Evolutionary conservation across 139 green algal genomes (phyloP).

Genomic region (Parachlorella kessleri): DNA sequence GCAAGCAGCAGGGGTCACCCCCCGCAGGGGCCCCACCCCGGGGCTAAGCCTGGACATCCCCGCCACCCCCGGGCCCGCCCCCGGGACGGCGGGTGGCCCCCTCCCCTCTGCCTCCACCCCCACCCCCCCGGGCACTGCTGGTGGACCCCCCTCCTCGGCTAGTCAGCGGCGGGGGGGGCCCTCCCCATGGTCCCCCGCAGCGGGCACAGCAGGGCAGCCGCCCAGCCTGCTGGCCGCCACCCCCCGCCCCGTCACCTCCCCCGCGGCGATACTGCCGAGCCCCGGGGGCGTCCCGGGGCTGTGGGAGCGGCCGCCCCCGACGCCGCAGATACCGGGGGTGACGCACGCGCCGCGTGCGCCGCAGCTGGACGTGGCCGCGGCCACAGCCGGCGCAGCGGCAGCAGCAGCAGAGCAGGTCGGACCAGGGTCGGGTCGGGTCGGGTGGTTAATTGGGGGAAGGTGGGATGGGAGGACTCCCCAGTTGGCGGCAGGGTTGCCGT

Average conservation of each 20-base stretch:
- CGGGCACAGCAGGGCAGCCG: not conserved
- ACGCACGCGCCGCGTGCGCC: not conserved
- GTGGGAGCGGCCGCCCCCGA: not conserved
- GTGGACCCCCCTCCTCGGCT: too few relatives aligned
- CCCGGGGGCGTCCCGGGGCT: not conserved
- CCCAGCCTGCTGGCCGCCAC: not conserved
- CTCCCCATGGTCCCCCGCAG: too few relatives aligned
- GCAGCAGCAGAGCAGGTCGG: not conserved
- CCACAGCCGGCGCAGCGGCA: not conserved
- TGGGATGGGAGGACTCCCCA: too few relatives aligned
- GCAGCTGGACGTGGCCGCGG: not conserved
- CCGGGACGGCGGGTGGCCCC: not conserved
- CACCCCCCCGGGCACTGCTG: not conserved
- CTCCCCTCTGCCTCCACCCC: not conserved
- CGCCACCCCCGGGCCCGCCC: not conserved
- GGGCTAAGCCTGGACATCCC: not conserved
- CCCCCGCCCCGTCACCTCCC: not conserved
- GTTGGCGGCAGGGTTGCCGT: too few relatives aligned
- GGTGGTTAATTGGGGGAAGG: too few relatives aligned
- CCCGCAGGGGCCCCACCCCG: not conserved
- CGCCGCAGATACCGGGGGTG: not conserved
- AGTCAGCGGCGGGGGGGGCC: too few relatives aligned
- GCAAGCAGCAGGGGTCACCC: not conserved
- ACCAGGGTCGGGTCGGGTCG: not conserved
- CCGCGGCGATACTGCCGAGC: not conserved